Evolutionary conservation across 176 grass and related monocot genomes (phyloP).

Genomic region (Aegilops umbellulata): DNA sequence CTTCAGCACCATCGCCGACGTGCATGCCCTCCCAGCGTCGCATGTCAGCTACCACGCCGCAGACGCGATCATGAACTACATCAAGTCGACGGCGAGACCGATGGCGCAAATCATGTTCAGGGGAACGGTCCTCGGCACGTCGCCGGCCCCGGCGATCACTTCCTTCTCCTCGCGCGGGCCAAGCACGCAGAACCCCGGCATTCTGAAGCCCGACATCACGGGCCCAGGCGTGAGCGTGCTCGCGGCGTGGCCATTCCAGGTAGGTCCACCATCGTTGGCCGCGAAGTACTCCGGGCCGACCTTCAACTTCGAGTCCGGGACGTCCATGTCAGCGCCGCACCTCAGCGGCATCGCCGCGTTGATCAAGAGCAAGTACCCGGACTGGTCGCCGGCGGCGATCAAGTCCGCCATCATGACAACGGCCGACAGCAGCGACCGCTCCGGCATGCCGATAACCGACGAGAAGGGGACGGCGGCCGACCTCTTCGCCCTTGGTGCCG

Average conservation of each 20-base stretch:
- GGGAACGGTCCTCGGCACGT: conserved; percentile 44
- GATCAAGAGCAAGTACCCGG: conserved; percentile 42
- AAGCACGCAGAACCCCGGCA: not conserved
- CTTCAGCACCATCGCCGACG: conserved; percentile 33
- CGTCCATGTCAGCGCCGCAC: conserved; percentile 72
- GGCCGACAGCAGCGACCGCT: conserved; percentile 29
- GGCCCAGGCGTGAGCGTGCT: conserved; percentile 54
- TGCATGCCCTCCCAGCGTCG: conserved; percentile 47
- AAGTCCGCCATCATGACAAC: conserved; percentile 81
- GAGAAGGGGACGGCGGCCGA: conserved; percentile 25
- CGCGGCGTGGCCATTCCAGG: conserved; percentile 47
- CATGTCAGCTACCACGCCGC: conserved; percentile 37
- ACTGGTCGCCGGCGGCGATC: conserved; percentile 54
- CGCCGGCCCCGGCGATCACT: conserved; percentile 38
- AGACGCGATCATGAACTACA: conserved; percentile 7
- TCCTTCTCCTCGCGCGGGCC: conserved; percentile 67
- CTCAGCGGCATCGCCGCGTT: conserved; percentile 54
- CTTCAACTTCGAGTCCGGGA: conserved; percentile 54
- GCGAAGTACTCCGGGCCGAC: not conserved
- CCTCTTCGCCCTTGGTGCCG: conserved; percentile 43
- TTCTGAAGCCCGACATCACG: conserved; percentile 53
- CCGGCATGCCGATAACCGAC: conserved; percentile 19
- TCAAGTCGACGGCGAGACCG: not conserved
- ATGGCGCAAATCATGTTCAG: conserved; percentile 6
- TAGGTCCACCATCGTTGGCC: conserved; percentile 10